Evolutionary conservation across 1,284 basidiomycete genomes (phyloP), one percentile per base, ranked within the genome.

Genomic region (Sparassis latifolia): DNA sequence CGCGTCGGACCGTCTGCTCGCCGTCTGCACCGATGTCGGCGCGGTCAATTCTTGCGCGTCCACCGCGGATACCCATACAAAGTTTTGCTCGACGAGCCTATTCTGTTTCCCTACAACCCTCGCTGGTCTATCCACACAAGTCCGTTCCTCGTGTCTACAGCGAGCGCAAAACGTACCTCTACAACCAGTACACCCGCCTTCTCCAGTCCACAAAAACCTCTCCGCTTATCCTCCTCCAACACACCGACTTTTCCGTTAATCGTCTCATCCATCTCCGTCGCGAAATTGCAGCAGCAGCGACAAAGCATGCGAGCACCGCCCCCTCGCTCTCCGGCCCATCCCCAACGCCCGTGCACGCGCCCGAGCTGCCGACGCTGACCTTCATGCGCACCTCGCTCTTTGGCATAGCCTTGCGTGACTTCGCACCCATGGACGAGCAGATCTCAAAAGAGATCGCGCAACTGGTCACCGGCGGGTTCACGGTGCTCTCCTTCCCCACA

Each of bases 101-200:
- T 70, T 82, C 76, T 48, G 72, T 89, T 52, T 84, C 82, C 3
- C 68, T 89, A 50, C 71, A 74, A 47, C 69, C 77, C 2, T 70
- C 82, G 29, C 69, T 75, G 51, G 63, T 73, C 28, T 76, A 79
- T 48, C 72, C 75, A 4, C 67, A 77, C 12, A 83, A 80, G 58
- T 69, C 70, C 42, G 65, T 66, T 12, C 78, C 80, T 2, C 86
- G 87, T 45, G 71, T 76, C 53, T 91, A 86, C 63, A 75, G 72
- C 50, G 79, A 80, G 64, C 84, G 84, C 64, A 91, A 91, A 66
- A 75, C 82, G 0, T 81, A 79, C 67, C 84, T 89, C 65, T 86
- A 82, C 69, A 76, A 81, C 72, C 82, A 84, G 67, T 90, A 89
- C 74, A 74, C 76, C 50, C 73, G 71, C 55, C 77, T 89, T 53